Evolutionary conservation across 1,139 yeast genomes (phyloP).

Genomic region (Blastobotrys buckinghamii): DNA sequence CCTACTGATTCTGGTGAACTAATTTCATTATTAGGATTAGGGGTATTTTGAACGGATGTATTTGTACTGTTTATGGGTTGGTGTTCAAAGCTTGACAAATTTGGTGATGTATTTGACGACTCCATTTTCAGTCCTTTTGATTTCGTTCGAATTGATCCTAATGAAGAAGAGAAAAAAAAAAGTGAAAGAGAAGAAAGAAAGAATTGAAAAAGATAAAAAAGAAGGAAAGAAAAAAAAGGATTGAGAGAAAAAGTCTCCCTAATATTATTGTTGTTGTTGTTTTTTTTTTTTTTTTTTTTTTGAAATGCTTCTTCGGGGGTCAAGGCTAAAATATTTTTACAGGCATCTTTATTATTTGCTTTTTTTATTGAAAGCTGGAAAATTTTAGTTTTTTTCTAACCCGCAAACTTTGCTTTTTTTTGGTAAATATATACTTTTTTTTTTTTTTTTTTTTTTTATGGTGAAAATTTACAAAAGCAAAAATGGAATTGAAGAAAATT

Average conservation of each 20-base stretch:
- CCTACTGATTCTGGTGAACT: not conserved
- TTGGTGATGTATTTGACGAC: not conserved
- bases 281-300: slow-evolving; percentile 1
- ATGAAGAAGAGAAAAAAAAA: not conserved
- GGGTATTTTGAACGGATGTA: not conserved
- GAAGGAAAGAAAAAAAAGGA: not conserved
- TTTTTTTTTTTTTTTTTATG: no score
- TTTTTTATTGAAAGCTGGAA: no score
- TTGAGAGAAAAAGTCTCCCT: not conserved
- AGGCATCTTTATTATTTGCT: no score
- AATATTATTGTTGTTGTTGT: not conserved
- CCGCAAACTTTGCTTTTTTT: no score
- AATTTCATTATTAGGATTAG: not conserved
- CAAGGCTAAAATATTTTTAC: no score
- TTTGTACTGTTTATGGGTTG: not conserved
- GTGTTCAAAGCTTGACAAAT: not conserved
- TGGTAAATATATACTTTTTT: no score
- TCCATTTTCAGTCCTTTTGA: no score
- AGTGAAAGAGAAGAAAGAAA: not conserved
- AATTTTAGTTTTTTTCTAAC: no score
- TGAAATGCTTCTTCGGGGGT: no score
- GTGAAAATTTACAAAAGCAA: no score
- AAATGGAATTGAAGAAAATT: no score
- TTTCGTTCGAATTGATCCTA: no score
- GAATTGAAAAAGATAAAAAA: not conserved